Evolutionary conservation across 1,284 basidiomycete genomes (phyloP).

Genomic region (Ustilago tritici): DNA sequence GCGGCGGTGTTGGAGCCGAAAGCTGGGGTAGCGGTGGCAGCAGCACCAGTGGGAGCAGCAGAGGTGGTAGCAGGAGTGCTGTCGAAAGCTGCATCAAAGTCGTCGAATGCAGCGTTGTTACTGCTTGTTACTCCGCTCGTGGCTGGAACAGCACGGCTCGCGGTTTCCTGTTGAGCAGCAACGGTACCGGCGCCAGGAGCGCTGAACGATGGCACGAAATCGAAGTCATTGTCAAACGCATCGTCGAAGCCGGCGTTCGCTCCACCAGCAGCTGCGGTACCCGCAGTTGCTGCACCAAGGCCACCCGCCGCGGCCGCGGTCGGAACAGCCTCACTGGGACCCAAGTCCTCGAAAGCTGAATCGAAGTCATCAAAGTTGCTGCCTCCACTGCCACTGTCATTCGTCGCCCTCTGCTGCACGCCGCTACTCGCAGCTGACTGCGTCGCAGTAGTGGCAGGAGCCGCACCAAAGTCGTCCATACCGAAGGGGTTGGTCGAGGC

Average conservation of each 20-base stretch:
- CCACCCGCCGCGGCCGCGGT: constrained; percentile 16
- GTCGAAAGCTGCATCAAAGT: constrained; percentile 59
- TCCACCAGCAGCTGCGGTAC: background rate
- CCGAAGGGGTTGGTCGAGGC: constrained; percentile 50
- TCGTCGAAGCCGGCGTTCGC: constrained; percentile 56
- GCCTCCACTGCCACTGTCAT: constrained; percentile 38
- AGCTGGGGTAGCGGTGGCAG: constrained; percentile 7
- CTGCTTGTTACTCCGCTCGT: background rate
- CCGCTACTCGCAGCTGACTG: constrained; percentile 4
- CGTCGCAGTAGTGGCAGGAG: background rate
- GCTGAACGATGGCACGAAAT: constrained; percentile 65
- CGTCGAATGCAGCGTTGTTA: constrained; percentile 48
- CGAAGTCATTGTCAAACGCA: constrained; percentile 63
- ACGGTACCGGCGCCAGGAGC: constrained; percentile 24
- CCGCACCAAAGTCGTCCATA: constrained; percentile 42
- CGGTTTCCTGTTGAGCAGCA: background rate
- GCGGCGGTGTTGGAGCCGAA: constrained; percentile 11
- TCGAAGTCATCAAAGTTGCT: constrained; percentile 67
- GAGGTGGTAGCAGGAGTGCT: constrained; percentile 11
- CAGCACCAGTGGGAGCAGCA: background rate
- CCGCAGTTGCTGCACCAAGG: background rate
- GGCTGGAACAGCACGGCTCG: background rate
- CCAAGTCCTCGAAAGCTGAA: constrained; percentile 66
- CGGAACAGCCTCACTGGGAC: constrained; percentile 55
- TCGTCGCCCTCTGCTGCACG: constrained; percentile 5